Conservation (phyloP, 805 yeast species). For the Metschnikowia drakensbergensis region DNA sequence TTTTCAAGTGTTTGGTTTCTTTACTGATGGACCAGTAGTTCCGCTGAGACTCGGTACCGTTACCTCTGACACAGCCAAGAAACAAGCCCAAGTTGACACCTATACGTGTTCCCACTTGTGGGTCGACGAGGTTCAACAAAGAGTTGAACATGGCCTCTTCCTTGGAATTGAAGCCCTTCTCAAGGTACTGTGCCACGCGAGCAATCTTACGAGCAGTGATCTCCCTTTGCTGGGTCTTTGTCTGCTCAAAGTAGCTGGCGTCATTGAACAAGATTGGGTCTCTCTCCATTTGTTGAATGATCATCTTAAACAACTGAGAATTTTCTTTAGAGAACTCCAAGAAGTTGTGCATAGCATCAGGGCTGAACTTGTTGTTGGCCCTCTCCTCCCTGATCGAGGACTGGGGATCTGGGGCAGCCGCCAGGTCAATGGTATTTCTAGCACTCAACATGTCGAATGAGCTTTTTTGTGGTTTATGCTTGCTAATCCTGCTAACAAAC, state of each 20-base stretch:
- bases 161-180: constrained; percentile 8
- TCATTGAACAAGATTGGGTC: constrained; percentile 18
- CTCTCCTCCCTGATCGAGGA: constrained; percentile 21
- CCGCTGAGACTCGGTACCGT: constrained; percentile 20
- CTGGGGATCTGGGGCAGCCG: constrained; percentile 23
- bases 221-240: constrained; percentile 19
- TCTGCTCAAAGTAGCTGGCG: constrained; percentile 16
- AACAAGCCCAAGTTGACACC: constrained; percentile 22
- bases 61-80: constrained; percentile 19
- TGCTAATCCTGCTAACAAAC: constrained; percentile 4
- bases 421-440: constrained; percentile 17
- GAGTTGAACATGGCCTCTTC: constrained; percentile 11
- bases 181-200: constrained; percentile 19
- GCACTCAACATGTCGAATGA: constrained; percentile 8
- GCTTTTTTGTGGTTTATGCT: background rate
- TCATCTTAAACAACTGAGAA: constrained; percentile 15
- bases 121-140: constrained; percentile 16
- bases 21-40: constrained; percentile 17
- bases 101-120: constrained; percentile 19
- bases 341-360: constrained; percentile 23
- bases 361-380: constrained; percentile 18
- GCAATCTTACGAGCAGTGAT: constrained; percentile 18
- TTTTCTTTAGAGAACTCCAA: constrained; percentile 22
- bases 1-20: constrained; percentile 16
- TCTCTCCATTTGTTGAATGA: constrained; percentile 17